These are phyloP conservation scores for Lactarius vividus DNA, from an alignment of 768 basidiomycete genomes.

Conservation along the genomic window DNA sequence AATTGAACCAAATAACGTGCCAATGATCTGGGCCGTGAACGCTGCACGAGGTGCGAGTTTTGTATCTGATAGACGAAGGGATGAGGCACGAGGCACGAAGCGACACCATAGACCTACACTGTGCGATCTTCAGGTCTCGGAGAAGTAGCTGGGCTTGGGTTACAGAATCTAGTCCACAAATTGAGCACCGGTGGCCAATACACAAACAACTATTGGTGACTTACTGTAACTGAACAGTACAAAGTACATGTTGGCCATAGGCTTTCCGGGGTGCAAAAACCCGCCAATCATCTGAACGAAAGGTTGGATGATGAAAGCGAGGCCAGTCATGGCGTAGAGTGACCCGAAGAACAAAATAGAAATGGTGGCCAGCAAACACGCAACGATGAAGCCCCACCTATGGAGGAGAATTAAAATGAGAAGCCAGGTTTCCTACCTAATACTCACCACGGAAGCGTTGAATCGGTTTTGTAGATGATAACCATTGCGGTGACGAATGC, in stretches of 20 bases:
- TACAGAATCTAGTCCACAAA: constrained; percentile 37
- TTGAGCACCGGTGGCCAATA: background rate
- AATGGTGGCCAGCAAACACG: constrained; percentile 42
- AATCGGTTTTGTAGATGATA: constrained; percentile 47
- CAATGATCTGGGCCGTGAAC: constrained; percentile 48
- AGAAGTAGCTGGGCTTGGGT: constrained; percentile 44
- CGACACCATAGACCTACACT: constrained; percentile 33
- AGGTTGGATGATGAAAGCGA: constrained; percentile 46
- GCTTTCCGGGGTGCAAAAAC: constrained; percentile 36
- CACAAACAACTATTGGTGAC: background rate
- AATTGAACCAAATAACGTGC: constrained; percentile 46
- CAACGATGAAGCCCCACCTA: constrained; percentile 47
- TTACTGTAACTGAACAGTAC: constrained; percentile 48
- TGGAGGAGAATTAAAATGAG: background rate
- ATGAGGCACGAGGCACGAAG: background rate
- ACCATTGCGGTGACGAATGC: constrained; percentile 40
- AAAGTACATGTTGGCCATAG: constrained; percentile 40
- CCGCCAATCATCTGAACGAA: constrained; percentile 49
- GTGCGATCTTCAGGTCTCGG: constrained; percentile 49
- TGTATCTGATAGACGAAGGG: constrained; percentile 31
- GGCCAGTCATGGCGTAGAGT: constrained; percentile 46
- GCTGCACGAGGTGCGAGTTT: constrained; percentile 50
- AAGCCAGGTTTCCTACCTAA: too few relatives aligned
- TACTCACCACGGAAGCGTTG: constrained; percentile 47
- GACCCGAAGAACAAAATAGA: constrained; percentile 48